Conservation (phyloP, 805 yeast species). For the Zygosaccharomyces rouxii region DNA sequence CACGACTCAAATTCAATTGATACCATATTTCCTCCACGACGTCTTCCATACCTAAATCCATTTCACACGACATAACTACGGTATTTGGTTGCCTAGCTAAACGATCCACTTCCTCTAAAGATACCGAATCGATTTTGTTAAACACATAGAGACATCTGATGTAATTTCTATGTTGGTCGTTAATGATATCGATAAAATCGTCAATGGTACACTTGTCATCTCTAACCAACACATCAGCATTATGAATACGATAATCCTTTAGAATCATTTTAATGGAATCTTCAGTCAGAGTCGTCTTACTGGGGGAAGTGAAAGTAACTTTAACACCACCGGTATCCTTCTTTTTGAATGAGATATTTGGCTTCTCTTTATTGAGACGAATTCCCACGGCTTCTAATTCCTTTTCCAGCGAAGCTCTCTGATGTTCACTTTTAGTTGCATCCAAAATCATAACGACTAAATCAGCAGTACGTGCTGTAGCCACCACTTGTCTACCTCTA, state of each 20-base stretch:
- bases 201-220: constrained; percentile 89
- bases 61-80: constrained; percentile 87
- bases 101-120: constrained; percentile 88
- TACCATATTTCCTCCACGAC: constrained; percentile 93
- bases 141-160: constrained; percentile 90
- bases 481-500: constrained; percentile 93
- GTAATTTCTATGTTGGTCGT: constrained; percentile 81
- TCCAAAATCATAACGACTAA: constrained; percentile 88
- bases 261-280: constrained; percentile 70
- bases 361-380: constrained; percentile 73
- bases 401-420: constrained; percentile 75
- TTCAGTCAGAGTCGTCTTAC: constrained; percentile 68
- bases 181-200: constrained; percentile 87
- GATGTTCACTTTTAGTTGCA: constrained; percentile 91
- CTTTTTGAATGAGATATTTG: constrained; percentile 68
- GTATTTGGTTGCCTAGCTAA: constrained; percentile 91
- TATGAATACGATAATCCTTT: constrained; percentile 84
- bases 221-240: constrained; percentile 86
- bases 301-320: constrained; percentile 74
- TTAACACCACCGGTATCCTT: constrained; percentile 92
- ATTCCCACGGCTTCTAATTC: constrained; percentile 95
- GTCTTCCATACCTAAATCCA: constrained; percentile 81
- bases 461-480: constrained; percentile 94
- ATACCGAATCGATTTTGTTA: constrained; percentile 93
- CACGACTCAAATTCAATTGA: constrained; percentile 69